Conservation (phyloP, 768 basidiomycete genomes). For the Inosperma sp. region DNA sequence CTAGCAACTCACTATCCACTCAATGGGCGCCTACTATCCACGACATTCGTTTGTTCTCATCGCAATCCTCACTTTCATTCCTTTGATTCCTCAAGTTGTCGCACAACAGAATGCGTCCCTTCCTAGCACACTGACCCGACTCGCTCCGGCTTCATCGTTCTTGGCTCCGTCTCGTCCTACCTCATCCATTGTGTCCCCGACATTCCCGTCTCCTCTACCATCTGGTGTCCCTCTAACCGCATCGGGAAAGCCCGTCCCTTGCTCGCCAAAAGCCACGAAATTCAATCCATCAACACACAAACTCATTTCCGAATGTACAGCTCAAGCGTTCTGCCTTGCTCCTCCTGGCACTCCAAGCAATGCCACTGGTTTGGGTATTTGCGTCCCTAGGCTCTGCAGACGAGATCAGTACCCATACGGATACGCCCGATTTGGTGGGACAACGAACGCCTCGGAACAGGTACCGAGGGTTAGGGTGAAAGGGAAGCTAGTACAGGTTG, state of each 20-base stretch:
- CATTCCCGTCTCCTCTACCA: conserved; percentile 7
- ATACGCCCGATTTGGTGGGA: conserved; percentile 29
- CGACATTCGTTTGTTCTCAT: no score
- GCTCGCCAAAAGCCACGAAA: conserved; percentile 44
- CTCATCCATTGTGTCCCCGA: no score
- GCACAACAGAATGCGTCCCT: no score
- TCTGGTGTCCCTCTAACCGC: conserved; percentile 19
- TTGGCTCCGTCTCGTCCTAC: no score
- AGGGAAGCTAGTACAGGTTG: conserved; percentile 14
- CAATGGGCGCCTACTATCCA: no score
- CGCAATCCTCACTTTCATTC: no score
- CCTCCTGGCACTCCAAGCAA: conserved; percentile 20
- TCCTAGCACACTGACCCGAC: no score
- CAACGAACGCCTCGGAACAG: conserved; percentile 4
- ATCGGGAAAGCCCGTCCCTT: conserved; percentile 28
- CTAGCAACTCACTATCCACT: no score
- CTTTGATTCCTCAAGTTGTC: no score
- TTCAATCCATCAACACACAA: conserved; percentile 52
- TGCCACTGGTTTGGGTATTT: conserved; percentile 37
- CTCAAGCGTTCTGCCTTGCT: conserved; percentile 51
- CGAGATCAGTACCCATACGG: conserved; percentile 60
- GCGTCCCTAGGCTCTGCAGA: conserved; percentile 51
- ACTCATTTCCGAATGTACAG: conserved; percentile 57
- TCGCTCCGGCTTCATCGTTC: no score
- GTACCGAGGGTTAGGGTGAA: conserved; percentile 1